A percentile compares a stretch with the other conserved stretches of the same genome.
Evolutionary conservation across 306 rosid genomes (phyloP).

Genomic region (Lathyrus aphaca): DNA sequence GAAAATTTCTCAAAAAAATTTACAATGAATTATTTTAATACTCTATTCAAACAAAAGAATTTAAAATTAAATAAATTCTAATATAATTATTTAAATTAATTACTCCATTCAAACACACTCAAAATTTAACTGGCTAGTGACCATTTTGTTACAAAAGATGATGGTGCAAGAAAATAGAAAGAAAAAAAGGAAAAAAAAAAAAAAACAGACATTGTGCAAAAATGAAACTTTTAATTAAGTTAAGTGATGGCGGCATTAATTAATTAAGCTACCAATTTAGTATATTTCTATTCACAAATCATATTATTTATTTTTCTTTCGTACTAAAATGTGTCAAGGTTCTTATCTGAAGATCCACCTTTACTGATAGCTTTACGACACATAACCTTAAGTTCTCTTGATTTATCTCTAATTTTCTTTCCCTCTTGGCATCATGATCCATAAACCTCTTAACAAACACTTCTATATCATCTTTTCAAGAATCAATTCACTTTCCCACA

Average conservation of each 20-base stretch:
- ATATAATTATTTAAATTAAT: no score
- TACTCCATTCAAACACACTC: no score
- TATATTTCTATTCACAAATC: no score
- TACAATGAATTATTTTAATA: no score
- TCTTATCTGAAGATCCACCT: constrained; percentile 53
- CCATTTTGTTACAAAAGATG: constrained; percentile 36
- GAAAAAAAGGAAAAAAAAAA: no score
- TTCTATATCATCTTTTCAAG: constrained; percentile 42
- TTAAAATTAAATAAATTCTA: no score
- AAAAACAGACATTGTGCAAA: constrained; percentile 51
- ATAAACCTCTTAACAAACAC: constrained; percentile 38
- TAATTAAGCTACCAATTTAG: no score
- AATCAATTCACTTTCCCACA: constrained; percentile 14
- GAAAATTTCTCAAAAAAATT: no score
- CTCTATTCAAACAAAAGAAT: no score
- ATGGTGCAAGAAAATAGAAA: constrained; percentile 24
- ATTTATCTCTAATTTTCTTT: constrained; percentile 43
- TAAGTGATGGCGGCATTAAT: no score
- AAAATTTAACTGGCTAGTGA: constrained; percentile 44
- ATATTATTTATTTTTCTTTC: no score
- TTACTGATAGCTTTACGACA: constrained; percentile 46
- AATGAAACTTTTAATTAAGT: no score
- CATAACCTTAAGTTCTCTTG: constrained; percentile 41
- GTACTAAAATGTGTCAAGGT: constrained; percentile 51
- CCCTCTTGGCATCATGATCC: constrained; percentile 43